These are phyloP conservation scores for Arthrobotrys musiformis DNA, from an alignment of 2,329 filamentous ascomycete genomes.

Conservation along the genomic window DNA sequence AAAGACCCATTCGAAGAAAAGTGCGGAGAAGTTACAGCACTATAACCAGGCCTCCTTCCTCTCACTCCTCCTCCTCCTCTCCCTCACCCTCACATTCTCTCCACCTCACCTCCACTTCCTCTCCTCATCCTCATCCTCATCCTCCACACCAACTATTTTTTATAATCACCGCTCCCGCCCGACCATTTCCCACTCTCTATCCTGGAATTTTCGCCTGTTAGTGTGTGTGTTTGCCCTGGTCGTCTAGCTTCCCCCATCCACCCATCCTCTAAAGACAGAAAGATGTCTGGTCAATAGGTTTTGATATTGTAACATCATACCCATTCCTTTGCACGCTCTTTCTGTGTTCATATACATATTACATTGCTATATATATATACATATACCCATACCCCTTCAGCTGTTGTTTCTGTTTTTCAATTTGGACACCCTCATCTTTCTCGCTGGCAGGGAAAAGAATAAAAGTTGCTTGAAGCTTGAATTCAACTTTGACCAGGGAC, in stretches of 20 bases:
- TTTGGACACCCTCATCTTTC: conserved; percentile 39
- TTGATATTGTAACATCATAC: conserved; percentile 54
- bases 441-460: conserved; percentile 55
- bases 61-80: conserved; percentile 41
- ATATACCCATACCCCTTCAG: conserved; percentile 39
- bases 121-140: neutral
- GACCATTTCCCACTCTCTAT: conserved; percentile 52
- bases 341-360: conserved; percentile 50
- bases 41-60: conserved; percentile 55
- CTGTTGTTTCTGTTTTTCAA: conserved; percentile 31
- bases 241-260: conserved; percentile 48
- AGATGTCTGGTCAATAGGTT: conserved; percentile 54
- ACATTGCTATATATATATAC: conserved; percentile 50
- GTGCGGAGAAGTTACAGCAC: conserved; percentile 56
- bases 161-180: conserved; percentile 27
- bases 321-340: conserved; percentile 56
- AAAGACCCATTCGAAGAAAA: conserved; percentile 56
- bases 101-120: conserved; percentile 18
- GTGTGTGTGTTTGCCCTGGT: conserved; percentile 53
- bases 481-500: conserved; percentile 46
- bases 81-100: conserved; percentile 32
- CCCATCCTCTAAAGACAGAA: conserved; percentile 36
- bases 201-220: conserved; percentile 55
- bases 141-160: conserved; percentile 32
- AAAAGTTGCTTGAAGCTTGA: conserved; percentile 52